These are phyloP conservation scores for Pseudohyphozyma bogoriensis DNA, from an alignment of 768 basidiomycete genomes.

Conservation along the genomic window DNA sequence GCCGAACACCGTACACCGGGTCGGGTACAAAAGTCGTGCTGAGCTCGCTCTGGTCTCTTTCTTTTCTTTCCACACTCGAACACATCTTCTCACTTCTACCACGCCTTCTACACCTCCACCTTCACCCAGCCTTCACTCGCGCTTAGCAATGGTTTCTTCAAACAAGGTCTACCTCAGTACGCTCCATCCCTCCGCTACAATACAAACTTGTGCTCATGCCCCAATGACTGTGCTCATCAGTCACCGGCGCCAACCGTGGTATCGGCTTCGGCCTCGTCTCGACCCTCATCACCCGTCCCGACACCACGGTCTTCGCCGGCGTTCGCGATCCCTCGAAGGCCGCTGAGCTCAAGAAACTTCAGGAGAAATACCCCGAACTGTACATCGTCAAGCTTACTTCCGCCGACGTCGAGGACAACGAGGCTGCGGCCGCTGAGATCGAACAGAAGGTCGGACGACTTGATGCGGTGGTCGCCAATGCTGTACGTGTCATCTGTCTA, in stretches of 20 bases:
- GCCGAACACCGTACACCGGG: too few species aligned
- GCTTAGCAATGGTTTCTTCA: too few species aligned
- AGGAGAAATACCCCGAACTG: conserved; percentile 8
- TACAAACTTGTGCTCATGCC: too few species aligned
- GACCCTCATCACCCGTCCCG: neutral
- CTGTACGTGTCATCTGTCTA: conserved; percentile 5
- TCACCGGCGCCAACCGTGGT: conserved; percentile 27
- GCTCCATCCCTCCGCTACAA: too few species aligned
- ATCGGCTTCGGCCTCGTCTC: conserved; percentile 20
- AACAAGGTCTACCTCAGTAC: too few species aligned
- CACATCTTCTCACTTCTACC: too few species aligned
- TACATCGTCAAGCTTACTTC: conserved; percentile 22
- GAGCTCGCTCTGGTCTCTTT: too few species aligned
- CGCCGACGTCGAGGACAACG: conserved; percentile 14
- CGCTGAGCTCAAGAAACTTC: conserved; percentile 8
- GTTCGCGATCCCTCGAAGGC: conserved; percentile 18
- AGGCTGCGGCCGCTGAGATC: conserved; percentile 16
- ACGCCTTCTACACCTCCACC: too few species aligned
- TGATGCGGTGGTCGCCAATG: conserved; percentile 32
- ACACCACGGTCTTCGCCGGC: conserved; percentile 25
- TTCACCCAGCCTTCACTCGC: too few species aligned
- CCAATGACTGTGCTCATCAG: too few species aligned
- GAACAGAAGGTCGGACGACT: conserved; percentile 21
- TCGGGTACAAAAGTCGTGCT: too few species aligned
- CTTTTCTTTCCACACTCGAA: too few species aligned